Conservation (phyloP, 179 eudicot genomes). For the Spergularia azorica region DNA sequence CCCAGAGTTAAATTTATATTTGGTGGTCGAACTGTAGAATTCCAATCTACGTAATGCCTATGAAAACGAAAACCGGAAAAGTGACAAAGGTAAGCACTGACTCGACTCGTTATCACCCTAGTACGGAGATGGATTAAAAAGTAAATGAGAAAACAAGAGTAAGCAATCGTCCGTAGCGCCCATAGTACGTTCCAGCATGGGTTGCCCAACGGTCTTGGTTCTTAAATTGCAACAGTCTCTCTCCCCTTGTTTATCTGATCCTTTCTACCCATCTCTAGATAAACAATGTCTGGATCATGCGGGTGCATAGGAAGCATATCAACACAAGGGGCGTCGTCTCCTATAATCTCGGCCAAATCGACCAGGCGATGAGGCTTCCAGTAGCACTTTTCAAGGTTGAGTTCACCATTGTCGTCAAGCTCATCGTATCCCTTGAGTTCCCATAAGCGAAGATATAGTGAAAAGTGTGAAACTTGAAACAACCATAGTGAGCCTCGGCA, state of each 20-base stretch:
- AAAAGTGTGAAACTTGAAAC: background rate
- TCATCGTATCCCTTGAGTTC: slow-evolving; percentile 4
- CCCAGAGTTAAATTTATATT: too few species aligned
- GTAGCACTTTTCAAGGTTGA: slow-evolving; percentile 7
- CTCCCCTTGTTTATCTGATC: background rate
- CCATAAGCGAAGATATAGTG: background rate
- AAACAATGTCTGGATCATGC: slow-evolving; percentile 10
- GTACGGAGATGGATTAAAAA: too few species aligned
- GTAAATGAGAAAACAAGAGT: too few species aligned
- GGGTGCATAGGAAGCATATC: background rate
- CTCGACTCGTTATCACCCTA: too few species aligned
- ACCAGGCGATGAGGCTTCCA: background rate
- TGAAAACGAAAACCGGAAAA: too few species aligned
- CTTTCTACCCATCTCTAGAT: background rate
- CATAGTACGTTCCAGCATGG: background rate
- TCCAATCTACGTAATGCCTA: too few species aligned
- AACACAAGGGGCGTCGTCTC: background rate
- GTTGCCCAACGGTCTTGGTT: background rate
- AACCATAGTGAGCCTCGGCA: slow-evolving; percentile 7
- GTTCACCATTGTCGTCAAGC: background rate
- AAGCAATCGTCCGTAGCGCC: too few species aligned
- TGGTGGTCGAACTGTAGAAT: too few species aligned
- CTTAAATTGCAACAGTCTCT: slow-evolving; percentile 6
- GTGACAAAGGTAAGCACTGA: too few species aligned
- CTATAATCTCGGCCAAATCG: background rate